Evolutionary conservation across 2,329 filamentous ascomycete species (phyloP).

Genomic region (Epichloe sibirici): DNA sequence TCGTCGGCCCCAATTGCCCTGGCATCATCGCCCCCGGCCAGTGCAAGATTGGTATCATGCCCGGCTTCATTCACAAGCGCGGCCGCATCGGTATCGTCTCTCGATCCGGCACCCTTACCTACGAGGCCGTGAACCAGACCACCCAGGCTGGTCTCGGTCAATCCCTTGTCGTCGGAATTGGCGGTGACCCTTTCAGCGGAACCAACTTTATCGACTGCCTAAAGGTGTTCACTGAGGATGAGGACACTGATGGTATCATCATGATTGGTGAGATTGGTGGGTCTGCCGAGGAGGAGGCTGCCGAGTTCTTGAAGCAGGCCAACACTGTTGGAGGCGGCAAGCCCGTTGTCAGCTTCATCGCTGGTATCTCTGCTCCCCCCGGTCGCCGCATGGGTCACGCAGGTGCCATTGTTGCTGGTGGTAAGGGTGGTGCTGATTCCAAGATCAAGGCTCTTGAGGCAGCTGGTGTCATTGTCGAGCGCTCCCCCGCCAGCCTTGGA

Average conservation of each 20-base stretch:
- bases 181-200: constrained; percentile 95
- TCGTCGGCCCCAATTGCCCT: constrained; percentile 96
- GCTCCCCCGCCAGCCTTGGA: constrained; percentile 81
- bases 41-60: constrained; percentile 99
- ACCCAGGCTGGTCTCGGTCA: constrained; percentile 93
- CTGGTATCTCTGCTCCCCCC: constrained; percentile 92
- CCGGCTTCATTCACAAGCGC: constrained; percentile 99
- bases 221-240: constrained; percentile 88
- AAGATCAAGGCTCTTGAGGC: constrained; percentile 93
- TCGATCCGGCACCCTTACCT: constrained; percentile 93
- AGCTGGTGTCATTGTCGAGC: constrained; percentile 87
- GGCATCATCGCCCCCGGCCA: constrained; percentile 90
- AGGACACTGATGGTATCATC: constrained; percentile 97
- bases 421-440: constrained; percentile 94
- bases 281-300: constrained; percentile 92
- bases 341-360: constrained; percentile 96
- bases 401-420: constrained; percentile 92
- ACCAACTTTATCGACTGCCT: constrained; percentile 99
- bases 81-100: constrained; percentile 98
- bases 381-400: constrained; percentile 98
- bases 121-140: constrained; percentile 99
- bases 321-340: constrained; percentile 78
- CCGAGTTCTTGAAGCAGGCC: constrained; percentile 85
- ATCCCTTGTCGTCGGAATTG: constrained; percentile 95
- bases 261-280: constrained; percentile 99